Evolutionary conservation across 805 yeast genomes (phyloP).

Genomic region (Metschnikowia vanudenii): DNA sequence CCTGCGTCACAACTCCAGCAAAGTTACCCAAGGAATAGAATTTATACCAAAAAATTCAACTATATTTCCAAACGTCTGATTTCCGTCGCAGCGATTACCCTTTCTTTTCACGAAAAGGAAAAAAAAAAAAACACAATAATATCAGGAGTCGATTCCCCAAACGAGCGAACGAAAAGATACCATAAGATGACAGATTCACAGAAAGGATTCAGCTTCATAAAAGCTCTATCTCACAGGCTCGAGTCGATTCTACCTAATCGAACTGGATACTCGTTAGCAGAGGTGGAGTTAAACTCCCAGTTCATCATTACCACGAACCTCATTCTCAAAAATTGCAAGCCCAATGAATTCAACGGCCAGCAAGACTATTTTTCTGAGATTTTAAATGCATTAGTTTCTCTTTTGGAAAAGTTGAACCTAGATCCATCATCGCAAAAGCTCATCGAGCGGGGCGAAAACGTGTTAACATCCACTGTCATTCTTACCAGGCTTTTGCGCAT

Average conservation of each 20-base stretch:
- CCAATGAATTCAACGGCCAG: conserved; percentile 16
- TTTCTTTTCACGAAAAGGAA: no score
- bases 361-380: conserved; percentile 18
- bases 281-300: conserved; percentile 43
- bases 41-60: no score
- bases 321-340: conserved; percentile 21
- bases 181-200: conserved; percentile 6
- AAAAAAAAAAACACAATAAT: no score
- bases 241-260: conserved; percentile 37
- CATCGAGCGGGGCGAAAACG: conserved; percentile 30
- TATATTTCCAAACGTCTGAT: no score
- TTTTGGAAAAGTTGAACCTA: conserved; percentile 21
- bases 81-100: no score
- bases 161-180: not conserved
- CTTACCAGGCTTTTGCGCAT: conserved; percentile 31
- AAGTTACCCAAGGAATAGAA: no score
- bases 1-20: no score
- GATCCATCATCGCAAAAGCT: conserved; percentile 20
- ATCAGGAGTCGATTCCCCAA: no score
- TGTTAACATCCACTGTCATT: conserved; percentile 32
- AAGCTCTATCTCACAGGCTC: conserved; percentile 23
- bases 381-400: conserved; percentile 25
- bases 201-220: conserved; percentile 15
- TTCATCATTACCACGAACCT: conserved; percentile 32
- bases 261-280: conserved; percentile 38